Evolutionary conservation across 148 eudicot genomes (phyloP).

Genomic region (Vaccinium myrtillus): DNA sequence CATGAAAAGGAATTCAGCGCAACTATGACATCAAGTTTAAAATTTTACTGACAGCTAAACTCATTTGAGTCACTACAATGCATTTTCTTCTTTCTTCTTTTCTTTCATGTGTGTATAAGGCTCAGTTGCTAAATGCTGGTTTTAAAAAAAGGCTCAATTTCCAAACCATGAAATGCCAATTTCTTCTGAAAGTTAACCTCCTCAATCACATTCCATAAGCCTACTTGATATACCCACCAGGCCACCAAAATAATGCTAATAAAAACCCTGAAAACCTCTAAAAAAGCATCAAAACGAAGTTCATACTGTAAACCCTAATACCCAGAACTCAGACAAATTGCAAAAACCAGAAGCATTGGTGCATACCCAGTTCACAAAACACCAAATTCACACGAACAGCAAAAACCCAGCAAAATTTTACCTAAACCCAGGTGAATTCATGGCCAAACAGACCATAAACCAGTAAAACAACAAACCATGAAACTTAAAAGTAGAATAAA

Average conservation of each 20-base stretch:
- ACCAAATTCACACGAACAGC: not conserved
- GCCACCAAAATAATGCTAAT: conserved; percentile 4
- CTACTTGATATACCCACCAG: not conserved
- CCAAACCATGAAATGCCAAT: not conserved
- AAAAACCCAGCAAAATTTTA: conserved; percentile 5
- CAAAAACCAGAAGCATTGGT: conserved; percentile 8
- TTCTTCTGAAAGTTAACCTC: not conserved
- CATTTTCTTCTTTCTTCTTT: no score
- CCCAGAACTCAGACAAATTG: not conserved
- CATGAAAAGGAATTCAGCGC: conserved; percentile 4
- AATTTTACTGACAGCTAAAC: no score
- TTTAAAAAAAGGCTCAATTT: not conserved
- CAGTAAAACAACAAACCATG: conserved; percentile 1
- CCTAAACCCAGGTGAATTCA: conserved; percentile 26
- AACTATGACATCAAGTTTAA: not conserved
- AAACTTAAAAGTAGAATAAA: conserved; percentile 19
- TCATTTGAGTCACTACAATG: no score
- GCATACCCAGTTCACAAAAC: not conserved
- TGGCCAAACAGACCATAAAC: conserved; percentile 21
- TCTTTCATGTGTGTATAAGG: no score
- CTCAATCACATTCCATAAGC: not conserved
- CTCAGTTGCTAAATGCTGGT: no score
- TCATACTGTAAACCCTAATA: conserved; percentile 10
- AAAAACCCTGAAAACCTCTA: not conserved
- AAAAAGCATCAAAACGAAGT: not conserved